A percentile compares a stretch with the other conserved stretches of the same genome.
Evolutionary conservation across 768 basidiomycete species (phyloP).

Genomic region (Lepiota venenata): DNA sequence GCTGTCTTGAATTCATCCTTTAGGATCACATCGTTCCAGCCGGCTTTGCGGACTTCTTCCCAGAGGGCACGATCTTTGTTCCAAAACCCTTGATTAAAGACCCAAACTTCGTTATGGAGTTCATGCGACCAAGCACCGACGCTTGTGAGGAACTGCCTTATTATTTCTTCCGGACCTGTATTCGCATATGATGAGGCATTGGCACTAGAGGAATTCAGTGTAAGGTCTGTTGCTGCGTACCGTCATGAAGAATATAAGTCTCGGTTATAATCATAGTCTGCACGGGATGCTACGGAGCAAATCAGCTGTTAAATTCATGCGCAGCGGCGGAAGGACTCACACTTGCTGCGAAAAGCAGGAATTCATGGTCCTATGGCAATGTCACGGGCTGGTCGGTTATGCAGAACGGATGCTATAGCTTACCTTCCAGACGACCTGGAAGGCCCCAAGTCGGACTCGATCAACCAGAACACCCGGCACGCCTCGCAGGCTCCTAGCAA

Average conservation of each 20-base stretch:
- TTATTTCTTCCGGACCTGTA: conserved; percentile 42
- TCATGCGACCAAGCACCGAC: conserved; percentile 49
- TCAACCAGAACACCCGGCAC: conserved; percentile 54
- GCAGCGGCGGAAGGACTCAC: conserved; percentile 30
- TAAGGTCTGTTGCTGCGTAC: conserved; percentile 19
- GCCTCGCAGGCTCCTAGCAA: conserved; percentile 36
- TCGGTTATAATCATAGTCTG: conserved; percentile 26
- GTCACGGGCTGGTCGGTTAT: not conserved
- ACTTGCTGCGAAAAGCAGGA: conserved; percentile 47
- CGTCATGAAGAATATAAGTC: conserved; percentile 60
- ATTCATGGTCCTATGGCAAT: conserved; percentile 44
- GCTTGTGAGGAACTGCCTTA: conserved; percentile 48
- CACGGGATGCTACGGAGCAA: conserved; percentile 24
- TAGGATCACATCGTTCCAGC: conserved; percentile 75
- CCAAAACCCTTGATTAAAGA: conserved; percentile 75
- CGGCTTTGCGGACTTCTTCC: conserved; percentile 56
- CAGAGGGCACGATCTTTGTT: conserved; percentile 58
- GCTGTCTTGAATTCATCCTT: conserved; percentile 64
- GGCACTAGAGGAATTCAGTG: not conserved
- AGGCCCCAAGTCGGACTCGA: conserved; percentile 48
- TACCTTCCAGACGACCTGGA: conserved; percentile 58
- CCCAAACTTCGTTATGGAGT: conserved; percentile 70
- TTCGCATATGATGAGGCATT: not conserved
- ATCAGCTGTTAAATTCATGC: not conserved
- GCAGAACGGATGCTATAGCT: conserved; percentile 16